These are phyloP conservation scores for Kockiozyma suomiensis DNA, from an alignment of 805 yeast species.

Conservation along the genomic window DNA sequence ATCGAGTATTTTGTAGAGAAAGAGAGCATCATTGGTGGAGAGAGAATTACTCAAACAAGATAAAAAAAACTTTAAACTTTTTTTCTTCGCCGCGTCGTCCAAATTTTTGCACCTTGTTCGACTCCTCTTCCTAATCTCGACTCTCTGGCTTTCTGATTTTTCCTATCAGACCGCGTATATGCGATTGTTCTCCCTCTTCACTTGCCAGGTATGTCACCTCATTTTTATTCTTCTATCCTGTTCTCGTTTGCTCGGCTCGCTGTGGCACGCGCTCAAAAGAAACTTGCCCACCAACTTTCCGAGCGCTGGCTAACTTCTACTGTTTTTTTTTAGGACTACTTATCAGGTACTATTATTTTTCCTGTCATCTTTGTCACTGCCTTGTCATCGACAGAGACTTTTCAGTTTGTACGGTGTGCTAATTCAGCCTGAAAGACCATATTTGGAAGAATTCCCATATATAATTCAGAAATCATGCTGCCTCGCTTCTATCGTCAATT, in stretches of 20 bases:
- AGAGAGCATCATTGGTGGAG: background rate
- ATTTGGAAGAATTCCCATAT: slow-evolving; percentile 28
- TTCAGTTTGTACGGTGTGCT: no score
- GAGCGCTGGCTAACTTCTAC: slow-evolving; percentile 6
- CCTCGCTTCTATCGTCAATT: slow-evolving; percentile 15
- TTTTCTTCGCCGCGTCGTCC: background rate
- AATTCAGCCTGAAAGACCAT: slow-evolving; percentile 15
- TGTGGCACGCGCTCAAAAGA: slow-evolving; percentile 1
- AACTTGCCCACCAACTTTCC: slow-evolving; percentile 1
- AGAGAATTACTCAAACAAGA: background rate
- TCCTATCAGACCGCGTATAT: slow-evolving; percentile 17
- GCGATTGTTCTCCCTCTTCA: slow-evolving; percentile 29
- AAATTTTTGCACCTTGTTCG: background rate
- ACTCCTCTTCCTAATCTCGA: background rate
- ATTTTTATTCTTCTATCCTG: background rate
- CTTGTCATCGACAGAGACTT: no score
- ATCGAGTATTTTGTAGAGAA: no score
- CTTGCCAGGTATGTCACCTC: slow-evolving; percentile 35
- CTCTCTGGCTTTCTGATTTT: background rate
- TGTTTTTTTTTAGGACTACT: slow-evolving; percentile 24
- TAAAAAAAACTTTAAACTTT: background rate
- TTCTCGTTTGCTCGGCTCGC: background rate
- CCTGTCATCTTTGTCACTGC: background rate
- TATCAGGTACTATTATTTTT: slow-evolving; percentile 23
- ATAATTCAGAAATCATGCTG: slow-evolving; percentile 8